Percentiles rank a stretch among this genome's conserved stretches.
Evolutionary conservation across 163 green algal species (phyloP).

Genomic region (Chlorella variabilis): DNA sequence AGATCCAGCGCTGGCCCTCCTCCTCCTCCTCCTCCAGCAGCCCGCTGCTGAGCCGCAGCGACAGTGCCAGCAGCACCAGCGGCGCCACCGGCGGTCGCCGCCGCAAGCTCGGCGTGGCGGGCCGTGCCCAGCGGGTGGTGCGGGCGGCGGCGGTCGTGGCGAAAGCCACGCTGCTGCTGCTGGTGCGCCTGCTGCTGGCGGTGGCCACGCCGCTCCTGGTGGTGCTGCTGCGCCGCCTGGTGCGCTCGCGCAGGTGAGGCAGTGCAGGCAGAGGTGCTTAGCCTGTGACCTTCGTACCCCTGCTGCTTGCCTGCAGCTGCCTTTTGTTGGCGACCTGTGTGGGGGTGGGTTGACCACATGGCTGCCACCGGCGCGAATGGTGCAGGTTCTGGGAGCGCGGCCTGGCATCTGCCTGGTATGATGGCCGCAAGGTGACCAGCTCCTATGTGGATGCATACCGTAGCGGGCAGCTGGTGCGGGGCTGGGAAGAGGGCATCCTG

Average conservation of each 20-base stretch:
- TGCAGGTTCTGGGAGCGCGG: conserved; percentile 68
- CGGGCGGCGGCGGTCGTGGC: conserved; percentile 34
- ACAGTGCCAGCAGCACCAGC: neutral
- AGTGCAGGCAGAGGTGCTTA: too few relatives aligned
- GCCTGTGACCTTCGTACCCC: too few relatives aligned
- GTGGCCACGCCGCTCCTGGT: conserved; percentile 53
- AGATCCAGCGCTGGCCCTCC: neutral
- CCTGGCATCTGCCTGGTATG: conserved; percentile 52
- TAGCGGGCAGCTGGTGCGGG: conserved; percentile 72
- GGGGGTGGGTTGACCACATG: too few relatives aligned
- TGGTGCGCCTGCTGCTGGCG: conserved; percentile 36
- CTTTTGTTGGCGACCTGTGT: too few relatives aligned
- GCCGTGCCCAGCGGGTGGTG: conserved; percentile 14
- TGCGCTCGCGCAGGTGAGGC: conserved; percentile 46
- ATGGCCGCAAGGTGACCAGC: conserved; percentile 24
- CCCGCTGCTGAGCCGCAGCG: neutral
- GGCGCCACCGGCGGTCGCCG: neutral
- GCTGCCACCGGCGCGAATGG: too few relatives aligned
- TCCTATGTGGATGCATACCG: conserved; percentile 56
- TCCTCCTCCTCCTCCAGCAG: neutral
- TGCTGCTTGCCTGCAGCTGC: too few relatives aligned
- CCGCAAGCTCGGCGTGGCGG: neutral
- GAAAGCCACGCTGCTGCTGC: conserved; percentile 23
- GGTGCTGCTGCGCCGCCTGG: conserved; percentile 59
- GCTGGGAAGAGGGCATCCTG: conserved; percentile 85